Percentiles rank a stretch among this genome's conserved stretches.
Conservation (phyloP, 805 yeast species). For the Kodamaea kaohsiungensis region DNA sequence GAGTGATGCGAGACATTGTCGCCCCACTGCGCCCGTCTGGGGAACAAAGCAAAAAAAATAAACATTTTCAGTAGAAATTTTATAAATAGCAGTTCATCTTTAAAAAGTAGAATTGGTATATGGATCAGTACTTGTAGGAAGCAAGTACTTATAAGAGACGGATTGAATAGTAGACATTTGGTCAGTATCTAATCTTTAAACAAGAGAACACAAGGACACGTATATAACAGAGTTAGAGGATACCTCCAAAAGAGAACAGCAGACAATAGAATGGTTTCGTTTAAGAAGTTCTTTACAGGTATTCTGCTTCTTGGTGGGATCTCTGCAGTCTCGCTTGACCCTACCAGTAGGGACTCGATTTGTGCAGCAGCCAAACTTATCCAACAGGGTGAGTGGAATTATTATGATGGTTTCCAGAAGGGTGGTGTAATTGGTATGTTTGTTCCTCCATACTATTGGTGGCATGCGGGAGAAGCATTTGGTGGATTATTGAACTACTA, state of each 20-base stretch:
- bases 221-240: neutral
- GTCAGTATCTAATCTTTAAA: too few species aligned
- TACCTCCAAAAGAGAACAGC: neutral
- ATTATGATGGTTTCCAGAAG: slow-evolving; percentile 40
- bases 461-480: slow-evolving; percentile 55
- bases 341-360: slow-evolving; percentile 35
- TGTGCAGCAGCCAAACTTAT: slow-evolving; percentile 41
- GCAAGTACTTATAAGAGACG: neutral
- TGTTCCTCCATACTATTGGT: slow-evolving; percentile 49
- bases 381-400: slow-evolving; percentile 44
- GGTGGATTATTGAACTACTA: slow-evolving; percentile 47
- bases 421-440: slow-evolving; percentile 53
- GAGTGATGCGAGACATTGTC: neutral
- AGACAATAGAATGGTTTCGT: slow-evolving; percentile 6
- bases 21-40: neutral
- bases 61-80: neutral
- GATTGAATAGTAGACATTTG: neutral
- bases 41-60: neutral
- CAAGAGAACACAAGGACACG: neutral
- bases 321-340: slow-evolving; percentile 32
- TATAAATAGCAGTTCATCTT: neutral
- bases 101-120: neutral
- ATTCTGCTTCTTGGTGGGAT: slow-evolving; percentile 3
- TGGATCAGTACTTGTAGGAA: neutral
- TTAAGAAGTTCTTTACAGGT: slow-evolving; percentile 5